Evolutionary conservation across 2,329 filamentous ascomycete species (phyloP), one percentile per base, ranked within the genome.

Genomic region (Fusarium sarcochroum): DNA sequence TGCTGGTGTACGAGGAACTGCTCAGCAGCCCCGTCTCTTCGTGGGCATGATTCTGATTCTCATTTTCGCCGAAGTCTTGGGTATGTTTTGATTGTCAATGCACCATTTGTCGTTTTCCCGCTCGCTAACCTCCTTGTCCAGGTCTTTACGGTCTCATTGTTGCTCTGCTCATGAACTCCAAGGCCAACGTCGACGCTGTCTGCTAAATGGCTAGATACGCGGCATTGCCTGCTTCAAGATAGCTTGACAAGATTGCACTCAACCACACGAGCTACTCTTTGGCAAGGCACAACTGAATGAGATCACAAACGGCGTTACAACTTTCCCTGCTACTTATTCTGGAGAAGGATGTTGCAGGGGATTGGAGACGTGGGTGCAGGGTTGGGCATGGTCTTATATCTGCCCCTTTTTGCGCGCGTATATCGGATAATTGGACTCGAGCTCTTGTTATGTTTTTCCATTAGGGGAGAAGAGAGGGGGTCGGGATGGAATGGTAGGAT

Each of bases 131-230:
- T 49, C 18, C 21, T 13, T 44, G 3, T 25, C 13, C 67, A 96
- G 93, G 95, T 96, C 93, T 99, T 62, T 99, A 99, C 86, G 96
- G 96, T 81, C 89, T 99, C 78, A 99, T 99, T 81, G 96, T 99
- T 74, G 96, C 96, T 71, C 92, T 99, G 79, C 90, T 99, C 80
- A 99, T 99, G 97, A 99, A 98, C 92, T 97, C 96, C 63, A 97
- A 96, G 86, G 92, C 91, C 38, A 83, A 83, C 63, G 83, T 89
- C 74, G 87, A 90, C 76, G 86, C 86, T 74, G 79, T 73, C 64
- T 94, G 91, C 40, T 73, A 73, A 72, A 66, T 34, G 20, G 44
- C 34, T 27, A 30, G 34, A 60, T 20, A 25, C 44, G 50, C 38
- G 23, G 62, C 23, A 50, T 41, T 55, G 63, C 68, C 42, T 68